phyloP scores from a whole-genome alignment of 2,329 filamentous ascomycete genomes.

The Fusarium tricinctum region DNA sequence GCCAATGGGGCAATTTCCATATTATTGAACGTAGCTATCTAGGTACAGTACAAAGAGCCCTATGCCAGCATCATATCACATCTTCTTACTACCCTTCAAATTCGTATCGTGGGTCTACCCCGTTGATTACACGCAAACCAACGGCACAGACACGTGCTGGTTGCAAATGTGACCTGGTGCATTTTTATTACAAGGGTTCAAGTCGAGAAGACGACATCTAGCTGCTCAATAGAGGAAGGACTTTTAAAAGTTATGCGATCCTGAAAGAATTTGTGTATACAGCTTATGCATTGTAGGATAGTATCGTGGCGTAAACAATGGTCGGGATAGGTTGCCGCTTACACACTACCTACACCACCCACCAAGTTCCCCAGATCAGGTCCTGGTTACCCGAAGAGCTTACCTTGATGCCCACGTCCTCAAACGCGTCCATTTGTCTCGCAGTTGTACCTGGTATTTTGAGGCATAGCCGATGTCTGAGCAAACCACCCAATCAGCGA shows the following conservation, averaged over 20 bases:
- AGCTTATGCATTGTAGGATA: not conserved
- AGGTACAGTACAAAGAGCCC: conserved; percentile 9
- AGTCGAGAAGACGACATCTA: conserved; percentile 2
- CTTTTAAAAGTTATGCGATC: conserved; percentile 9
- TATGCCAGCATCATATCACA: conserved; percentile 24
- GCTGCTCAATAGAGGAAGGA: conserved; percentile 14
- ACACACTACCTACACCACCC: conserved; percentile 12
- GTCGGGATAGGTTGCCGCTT: conserved; percentile 3
- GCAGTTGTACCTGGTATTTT: no score
- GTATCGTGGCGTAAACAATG: conserved; percentile 1
- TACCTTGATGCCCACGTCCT: conserved; percentile 12
- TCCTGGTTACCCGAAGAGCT: conserved; percentile 9
- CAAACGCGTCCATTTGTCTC: conserved; percentile 6
- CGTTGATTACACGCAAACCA: conserved; percentile 45
- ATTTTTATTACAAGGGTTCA: conserved; percentile 33
- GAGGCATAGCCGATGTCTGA: no score
- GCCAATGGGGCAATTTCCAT: not conserved
- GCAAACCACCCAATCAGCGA: conserved; percentile 36
- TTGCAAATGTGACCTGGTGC: conserved; percentile 46
- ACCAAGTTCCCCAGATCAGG: conserved; percentile 14
- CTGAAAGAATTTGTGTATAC: conserved; percentile 4
- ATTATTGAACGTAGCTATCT: conserved; percentile 9
- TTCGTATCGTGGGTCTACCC: conserved; percentile 23
- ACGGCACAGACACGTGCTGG: conserved; percentile 48
- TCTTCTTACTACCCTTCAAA: conserved; percentile 7